Evolutionary conservation across 768 basidiomycete species (phyloP).

Genomic region (Leccinellum albellum): DNA sequence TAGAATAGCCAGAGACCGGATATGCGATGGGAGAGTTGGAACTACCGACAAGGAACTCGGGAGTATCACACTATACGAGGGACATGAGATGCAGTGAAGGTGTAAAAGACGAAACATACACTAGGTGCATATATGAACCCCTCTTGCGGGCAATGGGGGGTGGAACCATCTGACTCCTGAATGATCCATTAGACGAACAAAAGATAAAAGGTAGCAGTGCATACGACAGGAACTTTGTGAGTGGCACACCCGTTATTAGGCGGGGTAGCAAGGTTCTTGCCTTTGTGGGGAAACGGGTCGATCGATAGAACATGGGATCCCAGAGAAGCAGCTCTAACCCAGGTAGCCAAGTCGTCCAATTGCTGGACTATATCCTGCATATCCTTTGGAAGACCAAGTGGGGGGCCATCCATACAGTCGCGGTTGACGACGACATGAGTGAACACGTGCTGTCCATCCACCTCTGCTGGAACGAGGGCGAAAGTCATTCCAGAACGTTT

Average conservation of each 20-base stretch:
- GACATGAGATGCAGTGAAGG: background rate
- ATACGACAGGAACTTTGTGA: conserved; percentile 9
- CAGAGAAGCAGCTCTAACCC: conserved; percentile 25
- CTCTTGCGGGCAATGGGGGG: conserved; percentile 3
- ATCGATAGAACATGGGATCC: background rate
- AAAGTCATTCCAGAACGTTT: conserved; percentile 19
- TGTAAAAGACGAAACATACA: conserved; percentile 12
- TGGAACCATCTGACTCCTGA: conserved; percentile 8
- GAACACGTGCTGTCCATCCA: conserved; percentile 12
- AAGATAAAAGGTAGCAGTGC: background rate
- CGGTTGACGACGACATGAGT: conserved; percentile 13
- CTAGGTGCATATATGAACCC: conserved; percentile 28
- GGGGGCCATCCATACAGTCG: background rate
- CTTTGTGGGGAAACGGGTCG: background rate
- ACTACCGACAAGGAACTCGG: conserved; percentile 31
- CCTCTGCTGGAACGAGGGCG: conserved; percentile 12
- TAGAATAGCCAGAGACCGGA: conserved; percentile 29
- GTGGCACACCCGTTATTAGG: background rate
- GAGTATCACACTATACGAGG: conserved; percentile 16
- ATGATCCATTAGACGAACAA: background rate
- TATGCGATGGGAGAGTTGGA: conserved; percentile 31
- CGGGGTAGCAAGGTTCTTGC: conserved; percentile 5
- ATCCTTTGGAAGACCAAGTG: conserved; percentile 25
- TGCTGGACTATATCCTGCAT: conserved; percentile 25
- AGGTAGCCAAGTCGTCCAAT: conserved; percentile 26